These are phyloP conservation scores for Podaxis sp. DNA, from an alignment of 768 basidiomycete genomes.

Conservation along the genomic window DNA sequence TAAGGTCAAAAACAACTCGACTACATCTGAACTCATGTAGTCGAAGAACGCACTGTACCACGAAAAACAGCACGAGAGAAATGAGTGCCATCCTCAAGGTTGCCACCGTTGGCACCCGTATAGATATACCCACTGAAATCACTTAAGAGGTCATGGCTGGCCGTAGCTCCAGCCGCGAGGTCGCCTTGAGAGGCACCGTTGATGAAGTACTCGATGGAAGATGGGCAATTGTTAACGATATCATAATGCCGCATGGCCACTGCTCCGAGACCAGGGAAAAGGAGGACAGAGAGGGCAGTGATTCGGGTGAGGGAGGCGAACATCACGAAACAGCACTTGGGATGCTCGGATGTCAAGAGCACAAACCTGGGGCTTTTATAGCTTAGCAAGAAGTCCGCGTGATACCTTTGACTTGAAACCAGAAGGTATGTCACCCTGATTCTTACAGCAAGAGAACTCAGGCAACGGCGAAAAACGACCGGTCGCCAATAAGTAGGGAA, in stretches of 20 bases:
- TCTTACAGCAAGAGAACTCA: too few species aligned
- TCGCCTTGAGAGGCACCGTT: slow-evolving; percentile 18
- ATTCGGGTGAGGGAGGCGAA: neutral
- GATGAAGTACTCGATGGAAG: slow-evolving; percentile 9
- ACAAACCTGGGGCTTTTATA: neutral
- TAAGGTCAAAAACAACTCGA: neutral
- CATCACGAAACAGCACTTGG: neutral
- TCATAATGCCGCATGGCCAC: slow-evolving; percentile 6
- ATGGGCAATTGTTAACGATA: neutral
- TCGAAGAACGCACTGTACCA: slow-evolving; percentile 7
- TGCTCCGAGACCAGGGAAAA: neutral
- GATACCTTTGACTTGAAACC: neutral
- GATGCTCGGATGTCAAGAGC: neutral
- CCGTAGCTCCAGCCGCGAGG: slow-evolving; percentile 12
- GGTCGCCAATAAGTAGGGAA: neutral
- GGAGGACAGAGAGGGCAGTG: neutral
- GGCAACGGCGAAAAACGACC: neutral
- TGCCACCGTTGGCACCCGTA: neutral
- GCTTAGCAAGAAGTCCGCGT: neutral
- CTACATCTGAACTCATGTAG: neutral
- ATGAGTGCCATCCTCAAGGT: neutral
- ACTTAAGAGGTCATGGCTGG: slow-evolving; percentile 4
- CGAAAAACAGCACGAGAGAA: slow-evolving; percentile 15
- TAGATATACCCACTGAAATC: neutral
- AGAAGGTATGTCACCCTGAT: neutral